Evolutionary conservation across 176 grass and related monocot species (phyloP), one percentile per base, ranked within the genome.

Genomic region (Urochloa ruziziensis): DNA sequence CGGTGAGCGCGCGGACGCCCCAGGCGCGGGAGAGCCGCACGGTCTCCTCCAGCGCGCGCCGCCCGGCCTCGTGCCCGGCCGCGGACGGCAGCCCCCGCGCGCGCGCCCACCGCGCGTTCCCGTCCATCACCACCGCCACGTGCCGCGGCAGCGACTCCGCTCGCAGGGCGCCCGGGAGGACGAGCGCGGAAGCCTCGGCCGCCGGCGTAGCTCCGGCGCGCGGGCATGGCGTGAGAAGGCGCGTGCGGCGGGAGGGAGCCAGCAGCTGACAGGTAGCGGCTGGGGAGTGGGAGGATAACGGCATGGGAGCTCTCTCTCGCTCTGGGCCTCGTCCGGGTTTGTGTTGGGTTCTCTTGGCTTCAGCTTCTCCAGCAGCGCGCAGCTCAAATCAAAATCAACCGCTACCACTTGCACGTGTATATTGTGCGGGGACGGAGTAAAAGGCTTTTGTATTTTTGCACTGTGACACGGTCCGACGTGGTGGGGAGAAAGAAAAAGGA

Each of bases 91-190:
- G 77, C n/a, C 83, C 82, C 6, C 94, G 70, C 7, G 85, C 83
- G 24, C 81, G 80, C 28, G 91, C 94, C 91, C 88, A 91, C 83
- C 90, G 86, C 59, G 88, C 87, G 86, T 93, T 93, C 62, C 94
- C 94, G 88, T 96, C 94, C 91, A 96, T 93, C 72, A 96, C 89
- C 65, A 96, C 81, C 34, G 93, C 93, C 86, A 96, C 93, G 75
- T 96, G 88, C 7, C 72, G 59, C 34, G 91, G 94, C 70, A 93
- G 66, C 65, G 68, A 34, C 79, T 93, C 86, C 32, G 62, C 73
- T 23, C 75, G 86, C 60, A 96, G 67, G 43, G 7, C 58, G 27
- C 28, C 10, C 7, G 76, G 80, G 65, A 90, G 90, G 81, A n/a
- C n/a, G n/a, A 81, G 72, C 23, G 67, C 30, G 3, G n/a, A n/a